Conservation (phyloP, 768 basidiomycete species). For the Podaxis rugospora region DNA sequence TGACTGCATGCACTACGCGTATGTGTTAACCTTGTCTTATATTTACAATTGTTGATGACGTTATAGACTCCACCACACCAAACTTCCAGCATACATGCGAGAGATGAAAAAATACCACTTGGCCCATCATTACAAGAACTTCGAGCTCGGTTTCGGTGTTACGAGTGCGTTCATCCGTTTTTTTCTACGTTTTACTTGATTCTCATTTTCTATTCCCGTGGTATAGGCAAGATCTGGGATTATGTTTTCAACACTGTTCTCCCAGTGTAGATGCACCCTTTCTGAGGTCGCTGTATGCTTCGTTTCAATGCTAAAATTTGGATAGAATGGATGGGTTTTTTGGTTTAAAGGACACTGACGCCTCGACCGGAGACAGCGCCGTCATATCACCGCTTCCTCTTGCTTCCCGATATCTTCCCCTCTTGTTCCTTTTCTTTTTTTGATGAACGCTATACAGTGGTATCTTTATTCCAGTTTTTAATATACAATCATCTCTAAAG, state of each 20-base stretch:
- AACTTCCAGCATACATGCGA: conserved; percentile 77
- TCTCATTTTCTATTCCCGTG: not conserved
- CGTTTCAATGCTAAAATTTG: not conserved
- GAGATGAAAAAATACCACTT: conserved; percentile 98
- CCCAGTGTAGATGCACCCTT: conserved; percentile 40
- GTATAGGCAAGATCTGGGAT: conserved; percentile 89
- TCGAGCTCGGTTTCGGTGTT: conserved; percentile 95
- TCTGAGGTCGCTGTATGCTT: not conserved
- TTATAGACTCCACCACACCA: conserved; percentile 75
- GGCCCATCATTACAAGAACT: conserved; percentile 98
- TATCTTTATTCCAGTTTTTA: not conserved
- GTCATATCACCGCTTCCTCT: not conserved
- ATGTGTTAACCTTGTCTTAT: conserved; percentile 25
- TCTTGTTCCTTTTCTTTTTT: not conserved
- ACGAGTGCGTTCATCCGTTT: conserved; percentile 55
- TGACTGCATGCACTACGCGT: conserved; percentile 92
- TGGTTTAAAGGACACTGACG: not conserved
- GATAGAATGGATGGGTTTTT: not conserved
- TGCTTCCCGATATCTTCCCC: not conserved
- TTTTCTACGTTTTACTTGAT: not conserved
- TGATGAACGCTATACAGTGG: not conserved
- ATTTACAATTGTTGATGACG: conserved; percentile 9
- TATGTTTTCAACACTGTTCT: conserved; percentile 83
- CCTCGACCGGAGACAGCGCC: not conserved
- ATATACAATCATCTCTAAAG: not conserved